Conservation (phyloP, 306 rosid species). For the Prunus kanzakura region DNA sequence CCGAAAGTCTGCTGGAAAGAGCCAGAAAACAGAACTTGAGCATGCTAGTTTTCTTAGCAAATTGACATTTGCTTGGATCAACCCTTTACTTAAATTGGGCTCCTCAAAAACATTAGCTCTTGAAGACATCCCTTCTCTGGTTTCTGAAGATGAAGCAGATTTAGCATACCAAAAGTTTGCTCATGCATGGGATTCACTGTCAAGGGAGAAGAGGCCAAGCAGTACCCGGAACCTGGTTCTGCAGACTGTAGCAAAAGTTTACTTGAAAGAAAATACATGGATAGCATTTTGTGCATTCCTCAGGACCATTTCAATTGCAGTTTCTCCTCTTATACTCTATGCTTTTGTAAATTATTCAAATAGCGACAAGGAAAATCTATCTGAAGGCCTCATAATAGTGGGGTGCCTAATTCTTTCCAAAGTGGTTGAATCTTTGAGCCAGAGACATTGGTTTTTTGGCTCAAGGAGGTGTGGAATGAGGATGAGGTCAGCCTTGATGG, state of each 20-base stretch:
- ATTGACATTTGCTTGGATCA: conserved; percentile 65
- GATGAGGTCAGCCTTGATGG: conserved; percentile 82
- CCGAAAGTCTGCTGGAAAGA: conserved; percentile 18
- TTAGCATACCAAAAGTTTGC: conserved; percentile 41
- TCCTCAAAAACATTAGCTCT: conserved; percentile 49
- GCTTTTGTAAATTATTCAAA: conserved; percentile 64
- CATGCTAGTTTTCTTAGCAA: conserved; percentile 40
- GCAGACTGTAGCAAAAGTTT: conserved; percentile 40
- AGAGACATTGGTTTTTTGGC: conserved; percentile 63
- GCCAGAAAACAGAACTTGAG: conserved; percentile 25
- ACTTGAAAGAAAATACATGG: conserved; percentile 52
- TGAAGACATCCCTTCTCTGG: conserved; percentile 61
- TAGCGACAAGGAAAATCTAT: conserved; percentile 18
- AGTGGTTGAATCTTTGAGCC: conserved; percentile 55
- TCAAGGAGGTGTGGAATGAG: conserved; percentile 70
- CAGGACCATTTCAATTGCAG: conserved; percentile 40
- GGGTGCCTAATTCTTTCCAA: conserved; percentile 47
- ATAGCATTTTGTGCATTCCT: conserved; percentile 49
- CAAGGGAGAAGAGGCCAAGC: conserved; percentile 28
- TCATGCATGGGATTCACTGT: conserved; percentile 49
- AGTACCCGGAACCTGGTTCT: conserved; percentile 43
- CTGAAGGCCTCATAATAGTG: conserved; percentile 47
- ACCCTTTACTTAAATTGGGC: conserved; percentile 53
- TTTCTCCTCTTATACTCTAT: conserved; percentile 62
- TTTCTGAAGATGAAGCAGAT: conserved; percentile 58